A percentile compares a stretch with the other conserved stretches of the same genome.
These are phyloP conservation scores for Beauveria sp. DNA, from an alignment of 2,329 filamentous ascomycete species.

Conservation along the genomic window DNA sequence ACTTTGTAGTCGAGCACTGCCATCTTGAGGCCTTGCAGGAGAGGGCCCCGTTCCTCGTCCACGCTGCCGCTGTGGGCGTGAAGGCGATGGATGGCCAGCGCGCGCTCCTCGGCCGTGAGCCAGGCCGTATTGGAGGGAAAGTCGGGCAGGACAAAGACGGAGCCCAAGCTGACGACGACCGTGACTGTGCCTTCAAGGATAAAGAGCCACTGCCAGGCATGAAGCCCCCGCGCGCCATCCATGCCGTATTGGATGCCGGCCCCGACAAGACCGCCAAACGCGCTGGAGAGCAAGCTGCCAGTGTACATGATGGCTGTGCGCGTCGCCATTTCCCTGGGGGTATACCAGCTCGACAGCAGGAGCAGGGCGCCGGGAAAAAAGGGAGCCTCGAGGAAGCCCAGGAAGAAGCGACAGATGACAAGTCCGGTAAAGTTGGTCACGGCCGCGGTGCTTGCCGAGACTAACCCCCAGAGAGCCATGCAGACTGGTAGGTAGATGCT, in stretches of 20 bases:
- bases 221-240: slow-evolving; percentile 34
- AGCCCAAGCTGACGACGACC: slow-evolving; percentile 27
- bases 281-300: slow-evolving; percentile 47
- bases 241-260: slow-evolving; percentile 40
- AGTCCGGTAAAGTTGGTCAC: slow-evolving; percentile 34
- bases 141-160: slow-evolving; percentile 38
- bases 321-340: slow-evolving; percentile 41
- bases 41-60: slow-evolving; percentile 31
- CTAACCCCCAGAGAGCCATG: slow-evolving; percentile 35
- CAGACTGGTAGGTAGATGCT: slow-evolving; percentile 44
- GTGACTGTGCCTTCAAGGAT: slow-evolving; percentile 41
- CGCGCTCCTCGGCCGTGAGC: slow-evolving; percentile 41
- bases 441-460: slow-evolving; percentile 39
- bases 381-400: slow-evolving; percentile 38
- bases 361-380: slow-evolving; percentile 44
- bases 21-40: slow-evolving; percentile 45
- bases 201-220: slow-evolving; percentile 60
- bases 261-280: slow-evolving; percentile 43
- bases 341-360: slow-evolving; percentile 40
- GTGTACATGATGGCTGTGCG: slow-evolving; percentile 51
- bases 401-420: slow-evolving; percentile 39
- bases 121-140: slow-evolving; percentile 46
- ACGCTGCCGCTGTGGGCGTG: slow-evolving; percentile 38
- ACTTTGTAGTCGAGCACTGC: slow-evolving; percentile 53
- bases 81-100: slow-evolving; percentile 45